Percentiles rank a stretch among this genome's conserved stretches.
Evolutionary conservation across 139 green algal genomes (phyloP).

Genomic region (Picochlorum sp.): DNA sequence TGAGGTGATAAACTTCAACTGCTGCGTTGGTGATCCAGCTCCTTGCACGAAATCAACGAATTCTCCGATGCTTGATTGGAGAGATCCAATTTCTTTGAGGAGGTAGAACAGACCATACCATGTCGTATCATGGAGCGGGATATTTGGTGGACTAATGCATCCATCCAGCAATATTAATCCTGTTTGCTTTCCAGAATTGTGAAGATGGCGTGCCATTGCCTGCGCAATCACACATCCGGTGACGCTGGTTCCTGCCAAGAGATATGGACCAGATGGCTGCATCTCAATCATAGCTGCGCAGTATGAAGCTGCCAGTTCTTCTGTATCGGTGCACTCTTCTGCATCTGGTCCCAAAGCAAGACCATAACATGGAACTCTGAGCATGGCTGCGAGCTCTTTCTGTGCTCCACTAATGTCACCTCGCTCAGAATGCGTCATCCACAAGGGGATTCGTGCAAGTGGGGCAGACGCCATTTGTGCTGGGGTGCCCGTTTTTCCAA

Average conservation of each 20-base stretch:
- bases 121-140: conserved; percentile 34
- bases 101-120: conserved; percentile 45
- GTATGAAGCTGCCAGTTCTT: conserved; percentile 26
- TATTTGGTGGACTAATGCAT: conserved; percentile 19
- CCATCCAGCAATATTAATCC: conserved; percentile 59
- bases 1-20: conserved; percentile 28
- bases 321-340: conserved; percentile 8
- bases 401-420: conserved; percentile 26
- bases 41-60: conserved; percentile 35
- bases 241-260: conserved; percentile 38
- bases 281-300: conserved; percentile 19
- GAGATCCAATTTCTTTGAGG: conserved; percentile 36
- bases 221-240: conserved; percentile 43
- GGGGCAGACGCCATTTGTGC: conserved; percentile 2
- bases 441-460: conserved; percentile 44
- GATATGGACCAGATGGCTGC: conserved; percentile 52
- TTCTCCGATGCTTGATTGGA: conserved; percentile 33
- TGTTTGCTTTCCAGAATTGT: conserved; percentile 16
- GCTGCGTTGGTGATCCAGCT: conserved; percentile 22
- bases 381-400: conserved; percentile 19
- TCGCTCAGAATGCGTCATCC: conserved; percentile 56
- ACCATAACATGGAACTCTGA: conserved; percentile 28
- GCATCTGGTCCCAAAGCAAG: conserved; percentile 27
- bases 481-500: background rate
- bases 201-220: conserved; percentile 29